These are phyloP conservation scores for Candida silvicultrix DNA, from an alignment of 805 yeast genomes.

Conservation along the genomic window DNA sequence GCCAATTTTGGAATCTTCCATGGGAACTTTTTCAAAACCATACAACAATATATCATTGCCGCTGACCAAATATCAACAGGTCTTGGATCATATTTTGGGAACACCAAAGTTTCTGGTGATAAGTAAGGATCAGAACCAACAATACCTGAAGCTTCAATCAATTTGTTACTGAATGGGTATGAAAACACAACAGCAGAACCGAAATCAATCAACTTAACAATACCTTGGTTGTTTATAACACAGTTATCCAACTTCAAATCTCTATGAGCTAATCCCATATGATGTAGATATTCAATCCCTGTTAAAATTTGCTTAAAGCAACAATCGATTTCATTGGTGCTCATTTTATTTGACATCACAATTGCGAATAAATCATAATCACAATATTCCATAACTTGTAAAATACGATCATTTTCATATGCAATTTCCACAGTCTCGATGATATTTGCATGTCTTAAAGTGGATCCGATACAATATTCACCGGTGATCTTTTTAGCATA, in stretches of 20 bases:
- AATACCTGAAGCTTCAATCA: conserved; percentile 75
- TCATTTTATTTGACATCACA: conserved; percentile 90
- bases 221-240: conserved; percentile 76
- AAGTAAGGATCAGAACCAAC: conserved; percentile 87
- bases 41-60: conserved; percentile 87
- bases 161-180: conserved; percentile 71
- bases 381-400: conserved; percentile 93
- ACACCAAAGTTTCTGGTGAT: conserved; percentile 88
- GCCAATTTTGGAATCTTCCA: conserved; percentile 87
- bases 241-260: conserved; percentile 91
- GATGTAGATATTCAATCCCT: conserved; percentile 77
- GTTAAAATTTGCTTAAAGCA: conserved; percentile 82
- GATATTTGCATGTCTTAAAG: conserved; percentile 83
- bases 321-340: conserved; percentile 71
- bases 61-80: conserved; percentile 94
- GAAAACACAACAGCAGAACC: conserved; percentile 91
- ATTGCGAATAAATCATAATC: conserved; percentile 90
- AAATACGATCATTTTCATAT: conserved; percentile 78
- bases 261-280: conserved; percentile 83
- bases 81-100: conserved; percentile 79
- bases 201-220: conserved; percentile 85
- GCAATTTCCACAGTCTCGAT: conserved; percentile 89
- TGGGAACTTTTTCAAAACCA: conserved; percentile 87
- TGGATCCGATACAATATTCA: conserved; percentile 90
- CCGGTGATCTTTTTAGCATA: conserved; percentile 90